phyloP scores from a whole-genome alignment of 2,329 filamentous ascomycete genomes.

The Cladosporium sphaerospermum region DNA sequence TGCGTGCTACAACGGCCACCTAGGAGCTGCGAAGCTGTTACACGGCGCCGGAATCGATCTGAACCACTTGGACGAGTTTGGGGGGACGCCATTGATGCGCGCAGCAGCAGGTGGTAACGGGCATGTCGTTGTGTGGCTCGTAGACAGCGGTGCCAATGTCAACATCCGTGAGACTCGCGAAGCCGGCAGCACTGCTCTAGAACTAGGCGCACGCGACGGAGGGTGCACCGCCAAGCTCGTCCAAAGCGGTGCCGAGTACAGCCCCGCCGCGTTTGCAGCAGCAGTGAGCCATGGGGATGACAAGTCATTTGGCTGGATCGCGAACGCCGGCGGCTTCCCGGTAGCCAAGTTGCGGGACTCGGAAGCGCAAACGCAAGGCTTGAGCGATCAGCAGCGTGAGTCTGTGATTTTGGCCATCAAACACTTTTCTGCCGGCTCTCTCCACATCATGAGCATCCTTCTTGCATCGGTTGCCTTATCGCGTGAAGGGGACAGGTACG shows the following conservation, averaged over 20 bases:
- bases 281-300: slow-evolving; percentile 12
- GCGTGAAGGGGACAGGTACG: neutral
- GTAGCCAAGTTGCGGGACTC: too few species aligned
- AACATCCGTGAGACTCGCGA: too few species aligned
- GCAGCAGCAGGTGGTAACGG: slow-evolving; percentile 10
- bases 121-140: slow-evolving; percentile 13
- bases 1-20: slow-evolving; percentile 13
- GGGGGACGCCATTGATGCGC: slow-evolving; percentile 15
- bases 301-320: slow-evolving; percentile 8
- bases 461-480: neutral
- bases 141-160: slow-evolving; percentile 3
- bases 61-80: slow-evolving; percentile 11
- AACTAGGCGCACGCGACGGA: too few species aligned
- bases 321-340: slow-evolving; percentile 4
- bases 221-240: too few species aligned
- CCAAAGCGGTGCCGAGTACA: slow-evolving; percentile 7
- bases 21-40: slow-evolving; percentile 10
- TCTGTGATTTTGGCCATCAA: neutral
- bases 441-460: neutral
- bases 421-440: neutral
- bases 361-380: too few species aligned
- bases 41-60: slow-evolving; percentile 9
- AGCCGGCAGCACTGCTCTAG: too few species aligned
- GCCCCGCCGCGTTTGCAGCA: slow-evolving; percentile 7
- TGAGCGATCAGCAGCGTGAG: too few species aligned